Evolutionary conservation across 257 asterid species (phyloP).

Genomic region (Capsicum pubescens): DNA sequence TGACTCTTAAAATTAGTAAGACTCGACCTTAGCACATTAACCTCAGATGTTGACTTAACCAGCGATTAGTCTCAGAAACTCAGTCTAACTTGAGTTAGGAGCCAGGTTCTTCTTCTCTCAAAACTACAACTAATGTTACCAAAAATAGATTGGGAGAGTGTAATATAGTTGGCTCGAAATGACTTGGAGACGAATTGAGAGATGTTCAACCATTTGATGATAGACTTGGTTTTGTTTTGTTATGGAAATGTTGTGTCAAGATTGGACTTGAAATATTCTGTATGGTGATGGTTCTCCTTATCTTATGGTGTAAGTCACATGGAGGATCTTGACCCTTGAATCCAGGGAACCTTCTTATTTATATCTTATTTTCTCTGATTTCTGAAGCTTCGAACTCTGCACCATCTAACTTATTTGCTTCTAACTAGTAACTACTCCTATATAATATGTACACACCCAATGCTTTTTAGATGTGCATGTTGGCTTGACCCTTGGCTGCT

Average conservation of each 20-base stretch:
- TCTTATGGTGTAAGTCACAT: conserved; percentile 57
- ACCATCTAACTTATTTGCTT: conserved; percentile 32
- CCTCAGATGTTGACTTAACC: neutral
- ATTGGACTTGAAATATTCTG: conserved; percentile 13
- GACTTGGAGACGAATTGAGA: neutral
- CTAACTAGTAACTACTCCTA: neutral
- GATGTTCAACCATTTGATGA: conserved; percentile 5
- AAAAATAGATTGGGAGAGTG: too few species aligned
- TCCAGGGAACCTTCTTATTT: conserved; percentile 54
- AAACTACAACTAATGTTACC: too few species aligned
- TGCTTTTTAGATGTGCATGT: neutral
- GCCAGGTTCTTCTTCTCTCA: too few species aligned
- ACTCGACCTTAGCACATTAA: neutral
- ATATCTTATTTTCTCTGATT: conserved; percentile 24
- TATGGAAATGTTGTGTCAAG: neutral
- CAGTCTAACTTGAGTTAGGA: too few species aligned
- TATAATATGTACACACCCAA: conserved; percentile 8
- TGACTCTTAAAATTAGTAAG: too few species aligned
- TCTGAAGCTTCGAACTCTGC: conserved; percentile 48
- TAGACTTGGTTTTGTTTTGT: neutral
- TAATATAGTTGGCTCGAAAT: neutral
- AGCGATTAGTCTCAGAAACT: too few species aligned
- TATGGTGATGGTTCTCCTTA: conserved; percentile 41
- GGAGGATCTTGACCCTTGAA: conserved; percentile 57
- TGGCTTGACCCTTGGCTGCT: neutral